Percentiles rank a stretch among this genome's conserved stretches.
Conservation (phyloP, 345 rosid species). For the Citrus sp. region DNA sequence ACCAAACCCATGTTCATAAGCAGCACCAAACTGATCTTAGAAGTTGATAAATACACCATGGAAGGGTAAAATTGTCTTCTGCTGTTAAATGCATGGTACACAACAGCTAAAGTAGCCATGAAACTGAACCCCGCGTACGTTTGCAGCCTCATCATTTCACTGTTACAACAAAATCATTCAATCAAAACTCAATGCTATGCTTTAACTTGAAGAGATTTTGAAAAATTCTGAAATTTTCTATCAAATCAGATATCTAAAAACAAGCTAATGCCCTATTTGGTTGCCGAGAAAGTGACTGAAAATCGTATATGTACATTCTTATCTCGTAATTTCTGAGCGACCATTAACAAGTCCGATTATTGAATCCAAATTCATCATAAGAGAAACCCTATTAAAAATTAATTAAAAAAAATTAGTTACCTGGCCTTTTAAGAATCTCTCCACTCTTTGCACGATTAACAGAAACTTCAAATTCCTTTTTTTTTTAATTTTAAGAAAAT, state of each 20-base stretch:
- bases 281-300: background rate
- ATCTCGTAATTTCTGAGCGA: background rate
- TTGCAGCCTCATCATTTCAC: slow-evolving; percentile 66
- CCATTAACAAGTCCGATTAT: background rate
- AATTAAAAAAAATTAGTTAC: background rate
- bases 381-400: background rate
- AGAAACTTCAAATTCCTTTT: no score
- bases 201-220: background rate
- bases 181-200: background rate
- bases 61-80: slow-evolving; percentile 93
- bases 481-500: background rate
- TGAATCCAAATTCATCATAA: background rate
- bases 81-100: slow-evolving; percentile 80
- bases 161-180: slow-evolving; percentile 8
- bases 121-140: slow-evolving; percentile 72
- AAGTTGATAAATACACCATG: slow-evolving; percentile 74
- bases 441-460: background rate
- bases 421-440: background rate
- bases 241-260: background rate
- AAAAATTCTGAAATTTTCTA: background rate
- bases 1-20: slow-evolving; percentile 92
- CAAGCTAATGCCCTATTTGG: background rate
- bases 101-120: slow-evolving; percentile 48
- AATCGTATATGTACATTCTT: background rate
- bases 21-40: slow-evolving; percentile 74